phyloP scores from a whole-genome alignment of 805 yeast genomes.

The Starmerella stellata region DNA sequence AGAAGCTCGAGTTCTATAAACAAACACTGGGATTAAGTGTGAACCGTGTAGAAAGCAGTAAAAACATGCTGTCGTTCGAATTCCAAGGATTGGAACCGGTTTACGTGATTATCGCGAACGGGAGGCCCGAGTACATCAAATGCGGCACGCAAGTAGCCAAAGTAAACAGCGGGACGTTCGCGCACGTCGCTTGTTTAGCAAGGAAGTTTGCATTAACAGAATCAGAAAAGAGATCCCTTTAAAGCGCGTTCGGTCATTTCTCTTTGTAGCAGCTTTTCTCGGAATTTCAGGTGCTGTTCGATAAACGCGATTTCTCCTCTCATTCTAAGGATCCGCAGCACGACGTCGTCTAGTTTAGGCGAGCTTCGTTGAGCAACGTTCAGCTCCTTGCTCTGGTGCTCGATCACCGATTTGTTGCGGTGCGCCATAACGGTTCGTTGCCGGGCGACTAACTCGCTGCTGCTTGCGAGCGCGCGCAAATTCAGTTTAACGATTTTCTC shows the following conservation, averaged over 20 bases:
- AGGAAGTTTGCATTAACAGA: not conserved
- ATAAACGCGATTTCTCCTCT: slow-evolving; percentile 46
- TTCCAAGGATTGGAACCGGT: no score
- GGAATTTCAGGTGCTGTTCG: slow-evolving; percentile 37
- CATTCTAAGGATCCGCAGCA: slow-evolving; percentile 52
- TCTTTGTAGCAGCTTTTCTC: slow-evolving; percentile 41
- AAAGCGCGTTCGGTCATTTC: slow-evolving; percentile 33
- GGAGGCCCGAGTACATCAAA: no score
- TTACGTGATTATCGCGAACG: no score
- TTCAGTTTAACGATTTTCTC: slow-evolving; percentile 38
- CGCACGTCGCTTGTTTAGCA: not conserved
- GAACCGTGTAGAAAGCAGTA: no score
- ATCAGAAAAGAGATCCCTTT: slow-evolving; percentile 13
- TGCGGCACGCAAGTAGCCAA: slow-evolving; percentile 19
- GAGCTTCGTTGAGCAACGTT: slow-evolving; percentile 30
- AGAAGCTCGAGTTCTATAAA: no score
- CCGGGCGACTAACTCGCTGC: slow-evolving; percentile 35
- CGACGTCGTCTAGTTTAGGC: slow-evolving; percentile 42
- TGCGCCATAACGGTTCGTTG: slow-evolving; percentile 54
- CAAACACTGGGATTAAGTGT: no score
- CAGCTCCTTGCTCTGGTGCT: slow-evolving; percentile 30
- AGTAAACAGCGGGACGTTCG: not conserved
- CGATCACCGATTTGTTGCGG: slow-evolving; percentile 41
- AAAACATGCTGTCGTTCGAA: no score
- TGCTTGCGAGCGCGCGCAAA: slow-evolving; percentile 29